These are phyloP conservation scores for Immersiporthe knoxdaviesiana DNA, from an alignment of 2,329 filamentous ascomycete genomes.

Conservation along the genomic window DNA sequence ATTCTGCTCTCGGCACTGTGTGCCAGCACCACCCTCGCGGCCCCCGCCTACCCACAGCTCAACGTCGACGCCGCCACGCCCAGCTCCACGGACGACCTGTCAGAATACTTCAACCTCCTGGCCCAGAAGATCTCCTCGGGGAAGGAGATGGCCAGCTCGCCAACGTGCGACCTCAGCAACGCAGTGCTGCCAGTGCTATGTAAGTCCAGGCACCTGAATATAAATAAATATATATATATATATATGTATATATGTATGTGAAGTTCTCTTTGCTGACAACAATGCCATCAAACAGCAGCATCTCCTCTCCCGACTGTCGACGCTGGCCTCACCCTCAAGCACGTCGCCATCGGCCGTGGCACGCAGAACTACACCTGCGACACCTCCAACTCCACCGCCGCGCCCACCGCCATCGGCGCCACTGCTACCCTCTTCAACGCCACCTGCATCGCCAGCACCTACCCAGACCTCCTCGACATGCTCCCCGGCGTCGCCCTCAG, in stretches of 20 bases:
- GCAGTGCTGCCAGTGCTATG: constrained; percentile 49
- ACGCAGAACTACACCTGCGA: constrained; percentile 94
- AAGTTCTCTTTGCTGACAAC: constrained; percentile 34
- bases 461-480: constrained; percentile 66
- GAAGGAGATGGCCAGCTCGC: constrained; percentile 45
- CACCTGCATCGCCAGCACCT: constrained; percentile 74
- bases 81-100: constrained; percentile 49
- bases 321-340: constrained; percentile 65
- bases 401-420: constrained; percentile 71
- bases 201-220: constrained; percentile 12
- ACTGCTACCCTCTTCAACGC: constrained; percentile 86
- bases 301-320: constrained; percentile 64
- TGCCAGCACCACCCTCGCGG: constrained; percentile 47
- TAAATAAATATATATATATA: constrained; percentile 24
- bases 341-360: constrained; percentile 85
- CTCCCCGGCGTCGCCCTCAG: constrained; percentile 71
- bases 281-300: constrained; percentile 46
- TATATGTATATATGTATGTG: too few species aligned
- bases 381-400: constrained; percentile 58
- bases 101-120: constrained; percentile 64
- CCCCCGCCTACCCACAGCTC: constrained; percentile 51
- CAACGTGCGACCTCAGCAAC: constrained; percentile 58
- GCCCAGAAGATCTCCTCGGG: constrained; percentile 57
- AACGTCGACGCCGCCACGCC: constrained; percentile 45
- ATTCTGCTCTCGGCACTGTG: constrained; percentile 51